Conservation (phyloP, 352 stramenopile species). For the Phytophthora sansomeana region DNA sequence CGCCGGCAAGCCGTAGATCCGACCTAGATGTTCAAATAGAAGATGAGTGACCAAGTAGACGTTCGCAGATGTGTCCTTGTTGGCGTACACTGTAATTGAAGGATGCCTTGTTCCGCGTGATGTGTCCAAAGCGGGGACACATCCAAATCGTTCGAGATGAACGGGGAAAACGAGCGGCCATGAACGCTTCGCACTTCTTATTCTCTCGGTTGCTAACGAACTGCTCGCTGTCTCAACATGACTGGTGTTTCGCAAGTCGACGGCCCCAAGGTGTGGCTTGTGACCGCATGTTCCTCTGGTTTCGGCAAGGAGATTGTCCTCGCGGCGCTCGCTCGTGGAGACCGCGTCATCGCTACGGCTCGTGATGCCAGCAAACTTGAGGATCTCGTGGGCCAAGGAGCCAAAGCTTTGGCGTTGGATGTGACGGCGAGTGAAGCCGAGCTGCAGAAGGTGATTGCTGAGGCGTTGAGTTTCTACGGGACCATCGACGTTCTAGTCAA, state of each 20-base stretch:
- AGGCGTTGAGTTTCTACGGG: conserved; percentile 48
- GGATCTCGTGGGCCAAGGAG: conserved; percentile 42
- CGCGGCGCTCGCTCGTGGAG: conserved; percentile 48
- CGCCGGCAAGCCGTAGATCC: conserved; percentile 17
- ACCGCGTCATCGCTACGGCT: conserved; percentile 60
- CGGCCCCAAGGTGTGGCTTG: conserved; percentile 53
- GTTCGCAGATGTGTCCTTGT: conserved; percentile 1
- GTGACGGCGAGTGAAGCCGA: conserved; percentile 50
- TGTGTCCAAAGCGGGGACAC: conserved; percentile 25
- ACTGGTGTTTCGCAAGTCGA: conserved; percentile 16
- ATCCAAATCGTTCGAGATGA: conserved; percentile 21
- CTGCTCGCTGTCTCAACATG: conserved; percentile 19
- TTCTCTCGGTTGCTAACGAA: conserved; percentile 10
- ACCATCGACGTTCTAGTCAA: conserved; percentile 65
- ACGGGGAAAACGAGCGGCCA: conserved; percentile 8
- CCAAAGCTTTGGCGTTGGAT: conserved; percentile 42
- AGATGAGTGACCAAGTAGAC: background rate
- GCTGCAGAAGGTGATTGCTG: conserved; percentile 35
- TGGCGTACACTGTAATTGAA: background rate
- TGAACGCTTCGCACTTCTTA: conserved; percentile 17
- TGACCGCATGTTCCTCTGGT: conserved; percentile 60
- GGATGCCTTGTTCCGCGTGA: conserved; percentile 9
- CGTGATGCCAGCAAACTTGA: conserved; percentile 45
- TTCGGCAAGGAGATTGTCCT: conserved; percentile 58
- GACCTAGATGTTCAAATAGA: conserved; percentile 23